A percentile compares a stretch with the other conserved stretches of the same genome.
These are phyloP conservation scores for Dipteronia sinensis DNA, from an alignment of 345 rosid genomes.

Conservation along the genomic window DNA sequence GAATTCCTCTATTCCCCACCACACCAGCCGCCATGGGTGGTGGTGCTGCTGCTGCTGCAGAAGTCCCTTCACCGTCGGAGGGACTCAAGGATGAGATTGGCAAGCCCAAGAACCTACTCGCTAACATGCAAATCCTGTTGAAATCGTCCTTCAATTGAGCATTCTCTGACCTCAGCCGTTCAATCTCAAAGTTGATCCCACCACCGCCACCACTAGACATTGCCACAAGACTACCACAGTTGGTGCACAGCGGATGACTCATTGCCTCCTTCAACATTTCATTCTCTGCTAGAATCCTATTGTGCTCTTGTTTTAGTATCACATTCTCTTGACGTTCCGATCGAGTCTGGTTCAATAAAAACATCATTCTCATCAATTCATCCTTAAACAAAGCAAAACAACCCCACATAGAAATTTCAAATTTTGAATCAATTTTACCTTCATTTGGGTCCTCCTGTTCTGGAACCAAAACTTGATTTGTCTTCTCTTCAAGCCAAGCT, in stretches of 20 bases:
- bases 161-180: conserved; percentile 62
- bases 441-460: conserved; percentile 76
- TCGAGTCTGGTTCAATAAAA: conserved; percentile 51
- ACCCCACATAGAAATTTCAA: not conserved
- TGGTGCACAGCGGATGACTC: conserved; percentile 52
- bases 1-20: no score
- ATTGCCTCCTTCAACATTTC: conserved; percentile 48
- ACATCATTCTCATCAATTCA: not conserved
- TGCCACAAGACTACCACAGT: conserved; percentile 58
- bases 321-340: conserved; percentile 69
- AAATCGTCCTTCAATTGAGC: conserved; percentile 65
- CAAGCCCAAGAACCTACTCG: conserved; percentile 62
- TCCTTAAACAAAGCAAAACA: not conserved
- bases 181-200: conserved; percentile 41
- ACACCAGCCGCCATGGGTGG: no score
- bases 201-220: conserved; percentile 29
- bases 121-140: conserved; percentile 40
- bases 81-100: conserved; percentile 36
- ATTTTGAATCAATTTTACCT: conserved; percentile 37
- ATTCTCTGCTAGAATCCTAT: conserved; percentile 64
- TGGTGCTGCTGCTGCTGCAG: no score
- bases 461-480: conserved; percentile 90
- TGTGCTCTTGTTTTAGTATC: conserved; percentile 64
- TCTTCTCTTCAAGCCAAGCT: conserved; percentile 52
- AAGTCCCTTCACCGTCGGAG: not conserved